Base-by-base conservation (phyloP, 202 grass and related monocot species). In the Zizania palustris region DNA sequence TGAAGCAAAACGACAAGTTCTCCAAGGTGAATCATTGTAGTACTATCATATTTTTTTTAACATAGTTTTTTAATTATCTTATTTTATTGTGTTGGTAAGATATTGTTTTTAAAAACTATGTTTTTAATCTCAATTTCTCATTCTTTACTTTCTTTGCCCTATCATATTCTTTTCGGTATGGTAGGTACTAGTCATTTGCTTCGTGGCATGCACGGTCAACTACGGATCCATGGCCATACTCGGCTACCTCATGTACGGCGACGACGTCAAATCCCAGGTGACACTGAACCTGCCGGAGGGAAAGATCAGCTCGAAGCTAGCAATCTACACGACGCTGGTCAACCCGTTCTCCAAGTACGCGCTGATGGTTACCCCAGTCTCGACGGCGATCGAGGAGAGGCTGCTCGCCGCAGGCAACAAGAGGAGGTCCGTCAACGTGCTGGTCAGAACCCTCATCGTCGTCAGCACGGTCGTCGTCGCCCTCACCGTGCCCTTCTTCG, bases 161-260 rank as follows among this genome's bases (percentile, higher is more conserved):
- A n/a, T n/a, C n/a, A n/a, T n/a, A n/a, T n/a, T n/a, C n/a, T n/a
- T n/a, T n/a, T n/a, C n/a, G n/a, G n/a, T n/a, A n/a, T n/a, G n/a
- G n/a, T n/a, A n/a, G 92, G 84, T 96, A 38, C 69, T 96, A 1
- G 48, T 60, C 53, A 60, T 90, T 66, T 92, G 87, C 79, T 96
- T 90, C 66, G 63, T 67, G 1, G 45, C 40, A 2, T 91, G 90
- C 83, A 97, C 73, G 3, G 40, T 89, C 56, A 93, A 93, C 78
- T 92, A 89, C 14, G 89, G 80, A 75, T 87, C 73, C 69, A 90
- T 92, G 87, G 93, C 89, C 20, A 82, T 92, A 40, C 71, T 96
- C 3, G 93, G 89, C 54, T 96, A 96, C 76, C 84, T 92, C 57
- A 96, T 92, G 87, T 96, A 90, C 65, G 86, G 89, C 12, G 87